Evolutionary conservation across 2,329 filamentous ascomycete species (phyloP).

Genomic region (Cyphellophora europaea): DNA sequence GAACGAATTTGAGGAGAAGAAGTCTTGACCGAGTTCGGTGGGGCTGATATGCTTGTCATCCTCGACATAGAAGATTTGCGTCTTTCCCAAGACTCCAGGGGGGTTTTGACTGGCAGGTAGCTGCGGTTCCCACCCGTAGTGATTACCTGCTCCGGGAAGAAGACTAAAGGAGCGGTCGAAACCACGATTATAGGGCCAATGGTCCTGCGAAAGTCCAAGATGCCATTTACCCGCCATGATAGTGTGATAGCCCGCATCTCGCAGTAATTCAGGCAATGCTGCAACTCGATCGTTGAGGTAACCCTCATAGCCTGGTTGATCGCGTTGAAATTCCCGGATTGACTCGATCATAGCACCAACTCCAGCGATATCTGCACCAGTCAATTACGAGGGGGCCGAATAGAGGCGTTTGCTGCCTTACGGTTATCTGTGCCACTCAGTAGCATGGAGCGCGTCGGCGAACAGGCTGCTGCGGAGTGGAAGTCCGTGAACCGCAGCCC

Average conservation of each 20-base stretch:
- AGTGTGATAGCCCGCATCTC: slow-evolving; percentile 26
- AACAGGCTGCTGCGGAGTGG: slow-evolving; percentile 24
- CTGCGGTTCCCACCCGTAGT: slow-evolving; percentile 26
- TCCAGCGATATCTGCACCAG: slow-evolving; percentile 24
- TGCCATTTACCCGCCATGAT: slow-evolving; percentile 31
- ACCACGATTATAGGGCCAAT: slow-evolving; percentile 21
- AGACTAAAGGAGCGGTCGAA: slow-evolving; percentile 23
- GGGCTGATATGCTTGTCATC: slow-evolving; percentile 3
- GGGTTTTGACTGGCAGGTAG: slow-evolving; percentile 5
- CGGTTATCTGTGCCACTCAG: slow-evolving; percentile 23
- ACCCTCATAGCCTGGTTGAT: slow-evolving; percentile 26
- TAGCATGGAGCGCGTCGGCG: slow-evolving; percentile 26
- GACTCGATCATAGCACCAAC: slow-evolving; percentile 23
- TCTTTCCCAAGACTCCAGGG: slow-evolving; percentile 3
- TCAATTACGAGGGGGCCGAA: not conserved
- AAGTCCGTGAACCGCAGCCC: slow-evolving; percentile 22
- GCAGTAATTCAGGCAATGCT: slow-evolving; percentile 25
- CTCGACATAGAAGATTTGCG: slow-evolving; percentile 6
- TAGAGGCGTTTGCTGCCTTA: slow-evolving; percentile 4
- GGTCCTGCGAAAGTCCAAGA: slow-evolving; percentile 22
- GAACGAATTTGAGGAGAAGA: slow-evolving; percentile 10
- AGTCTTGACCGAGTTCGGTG: slow-evolving; percentile 5
- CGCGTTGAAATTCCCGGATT: slow-evolving; percentile 17
- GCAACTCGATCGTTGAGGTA: slow-evolving; percentile 26
- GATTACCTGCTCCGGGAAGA: slow-evolving; percentile 24